phyloP scores from a whole-genome alignment of 768 basidiomycete species.

The Phaeotremella fagi region DNA sequence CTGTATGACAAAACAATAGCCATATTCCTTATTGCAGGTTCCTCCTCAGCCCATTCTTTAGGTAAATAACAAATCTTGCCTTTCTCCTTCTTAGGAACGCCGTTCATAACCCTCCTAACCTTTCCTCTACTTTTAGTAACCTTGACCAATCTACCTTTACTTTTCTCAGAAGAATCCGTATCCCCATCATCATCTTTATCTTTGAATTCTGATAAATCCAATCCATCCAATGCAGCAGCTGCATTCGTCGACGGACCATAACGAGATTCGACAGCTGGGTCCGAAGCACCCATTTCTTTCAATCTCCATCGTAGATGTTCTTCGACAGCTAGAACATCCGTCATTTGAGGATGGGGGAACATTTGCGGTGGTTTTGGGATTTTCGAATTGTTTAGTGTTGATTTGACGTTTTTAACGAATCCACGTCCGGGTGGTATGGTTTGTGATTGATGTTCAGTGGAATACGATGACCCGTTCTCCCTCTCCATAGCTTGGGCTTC shows the following conservation, averaged over 20 bases:
- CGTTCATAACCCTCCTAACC: neutral
- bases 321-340: constrained; percentile 47
- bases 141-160: constrained; percentile 19
- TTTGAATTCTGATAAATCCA: constrained; percentile 22
- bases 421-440: constrained; percentile 29
- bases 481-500: constrained; percentile 21
- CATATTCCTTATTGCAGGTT: constrained; percentile 40
- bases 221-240: constrained; percentile 31
- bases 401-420: constrained; percentile 31
- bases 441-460: neutral
- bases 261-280: constrained; percentile 39
- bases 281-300: constrained; percentile 47
- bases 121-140: constrained; percentile 16
- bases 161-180: constrained; percentile 5
- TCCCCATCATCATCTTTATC: constrained; percentile 13
- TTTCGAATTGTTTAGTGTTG: constrained; percentile 16
- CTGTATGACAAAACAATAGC: constrained; percentile 46
- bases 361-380: constrained; percentile 22
- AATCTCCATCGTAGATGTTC: constrained; percentile 47
- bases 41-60: constrained; percentile 39
- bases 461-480: constrained; percentile 3
- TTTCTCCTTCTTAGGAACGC: constrained; percentile 6
- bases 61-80: constrained; percentile 37
- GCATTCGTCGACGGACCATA: constrained; percentile 40
- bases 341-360: constrained; percentile 48